These are phyloP conservation scores for Stagonosporopsis tanaceti DNA, from an alignment of 2,329 filamentous ascomycete genomes.

Conservation along the genomic window DNA sequence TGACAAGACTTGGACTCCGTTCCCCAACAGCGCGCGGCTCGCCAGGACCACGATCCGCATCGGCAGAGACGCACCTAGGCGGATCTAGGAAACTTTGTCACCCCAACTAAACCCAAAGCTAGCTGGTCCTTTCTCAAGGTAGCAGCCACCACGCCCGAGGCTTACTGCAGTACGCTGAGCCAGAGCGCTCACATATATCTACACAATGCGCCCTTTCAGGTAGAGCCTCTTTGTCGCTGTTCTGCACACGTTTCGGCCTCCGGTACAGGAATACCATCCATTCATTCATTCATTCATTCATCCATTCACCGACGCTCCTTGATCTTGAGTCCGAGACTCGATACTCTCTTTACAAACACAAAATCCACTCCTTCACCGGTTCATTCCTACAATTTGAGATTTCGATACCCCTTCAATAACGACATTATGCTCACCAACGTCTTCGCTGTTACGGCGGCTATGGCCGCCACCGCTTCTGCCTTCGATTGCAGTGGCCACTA, in stretches of 20 bases:
- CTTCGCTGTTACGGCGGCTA: slow-evolving; percentile 37
- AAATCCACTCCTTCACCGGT: slow-evolving; percentile 33
- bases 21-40: slow-evolving; percentile 34
- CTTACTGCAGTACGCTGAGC: slow-evolving; percentile 28
- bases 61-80: slow-evolving; percentile 24
- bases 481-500: slow-evolving; percentile 50
- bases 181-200: slow-evolving; percentile 31
- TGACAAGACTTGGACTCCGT: slow-evolving; percentile 24
- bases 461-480: slow-evolving; percentile 43
- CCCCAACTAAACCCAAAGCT: slow-evolving; percentile 22
- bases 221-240: slow-evolving; percentile 20
- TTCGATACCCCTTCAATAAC: slow-evolving; percentile 18
- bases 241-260: slow-evolving; percentile 32
- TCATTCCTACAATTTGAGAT: slow-evolving; percentile 16
- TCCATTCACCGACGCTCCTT: slow-evolving; percentile 35
- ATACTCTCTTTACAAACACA: slow-evolving; percentile 34
- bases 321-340: slow-evolving; percentile 47
- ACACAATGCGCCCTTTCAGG: slow-evolving; percentile 20
- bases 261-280: slow-evolving; percentile 47
- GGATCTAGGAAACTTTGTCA: slow-evolving; percentile 25
- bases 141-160: slow-evolving; percentile 20
- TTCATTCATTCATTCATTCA: slow-evolving; percentile 31
- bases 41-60: slow-evolving; percentile 27
- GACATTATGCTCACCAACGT: slow-evolving; percentile 41
- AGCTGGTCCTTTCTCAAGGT: slow-evolving; percentile 22